Percentiles rank a stretch among this genome's conserved stretches.
These are phyloP conservation scores for Sanghuangporus baumii DNA, from an alignment of 1,284 basidiomycete species.

Conservation along the genomic window DNA sequence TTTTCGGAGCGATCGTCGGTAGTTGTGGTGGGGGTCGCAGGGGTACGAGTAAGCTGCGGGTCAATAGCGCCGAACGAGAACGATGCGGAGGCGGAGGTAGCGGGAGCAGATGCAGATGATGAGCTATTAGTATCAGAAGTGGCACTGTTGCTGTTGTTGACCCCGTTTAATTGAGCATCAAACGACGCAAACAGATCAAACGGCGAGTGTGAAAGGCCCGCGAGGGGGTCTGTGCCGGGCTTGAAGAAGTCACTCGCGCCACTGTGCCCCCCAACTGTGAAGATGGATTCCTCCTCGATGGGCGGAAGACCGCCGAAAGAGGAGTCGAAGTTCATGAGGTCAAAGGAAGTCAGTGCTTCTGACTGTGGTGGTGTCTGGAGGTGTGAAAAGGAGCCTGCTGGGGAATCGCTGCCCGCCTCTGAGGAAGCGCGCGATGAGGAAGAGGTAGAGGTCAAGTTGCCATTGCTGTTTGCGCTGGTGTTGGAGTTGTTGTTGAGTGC, in stretches of 20 bases:
- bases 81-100: conserved; percentile 7
- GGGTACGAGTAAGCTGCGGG: conserved; percentile 38
- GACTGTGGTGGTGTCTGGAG: conserved; percentile 26
- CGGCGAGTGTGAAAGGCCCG: conserved; percentile 28
- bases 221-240: conserved; percentile 26
- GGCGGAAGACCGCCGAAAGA: conserved; percentile 13
- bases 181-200: conserved; percentile 35
- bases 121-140: background rate
- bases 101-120: conserved; percentile 16
- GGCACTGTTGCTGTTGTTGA: background rate
- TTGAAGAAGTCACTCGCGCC: conserved; percentile 31
- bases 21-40: conserved; percentile 35
- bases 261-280: conserved; percentile 31
- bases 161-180: background rate
- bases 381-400: conserved; percentile 27
- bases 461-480: conserved; percentile 7
- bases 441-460: conserved; percentile 20
- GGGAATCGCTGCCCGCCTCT: conserved; percentile 24
- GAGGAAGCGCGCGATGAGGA: conserved; percentile 33
- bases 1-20: conserved; percentile 19
- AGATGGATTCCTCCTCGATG: conserved; percentile 31
- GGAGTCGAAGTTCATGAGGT: conserved; percentile 3
- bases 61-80: conserved; percentile 38
- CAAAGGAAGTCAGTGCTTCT: conserved; percentile 24
- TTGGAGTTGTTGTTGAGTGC: conserved; percentile 17